These are phyloP conservation scores for Talaromyces albobiverticillius DNA, from an alignment of 2,329 filamentous ascomycete genomes.

Conservation along the genomic window DNA sequence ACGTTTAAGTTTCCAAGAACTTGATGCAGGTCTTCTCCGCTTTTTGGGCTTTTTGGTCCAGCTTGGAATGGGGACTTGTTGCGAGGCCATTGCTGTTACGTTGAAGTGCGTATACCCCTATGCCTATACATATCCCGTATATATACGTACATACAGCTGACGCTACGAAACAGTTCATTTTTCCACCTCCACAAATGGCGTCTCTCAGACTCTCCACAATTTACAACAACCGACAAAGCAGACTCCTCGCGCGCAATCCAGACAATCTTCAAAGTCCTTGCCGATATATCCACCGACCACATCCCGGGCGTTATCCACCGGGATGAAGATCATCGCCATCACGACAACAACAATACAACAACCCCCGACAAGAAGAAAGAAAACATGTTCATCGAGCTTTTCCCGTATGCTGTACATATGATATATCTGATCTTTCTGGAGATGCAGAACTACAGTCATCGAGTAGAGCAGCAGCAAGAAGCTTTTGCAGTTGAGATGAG, in stretches of 20 bases:
- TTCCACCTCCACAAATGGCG: constrained; percentile 1
- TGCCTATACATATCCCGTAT: neutral
- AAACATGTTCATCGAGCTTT: neutral
- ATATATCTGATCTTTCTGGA: neutral
- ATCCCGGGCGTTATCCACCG: neutral
- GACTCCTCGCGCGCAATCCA: neutral
- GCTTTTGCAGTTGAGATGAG: neutral
- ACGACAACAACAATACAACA: neutral
- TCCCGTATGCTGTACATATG: constrained; percentile 1
- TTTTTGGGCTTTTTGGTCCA: neutral
- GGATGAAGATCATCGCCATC: neutral
- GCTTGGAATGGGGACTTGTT: neutral
- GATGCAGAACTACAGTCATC: neutral
- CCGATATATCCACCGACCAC: neutral
- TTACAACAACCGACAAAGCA: neutral
- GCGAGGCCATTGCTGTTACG: constrained; percentile 1
- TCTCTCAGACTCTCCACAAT: neutral
- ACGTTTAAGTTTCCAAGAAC: neutral
- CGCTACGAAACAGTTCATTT: neutral
- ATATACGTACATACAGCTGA: neutral
- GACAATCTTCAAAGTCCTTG: neutral
- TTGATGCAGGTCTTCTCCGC: neutral
- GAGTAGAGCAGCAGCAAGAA: neutral
- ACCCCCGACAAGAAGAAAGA: neutral
- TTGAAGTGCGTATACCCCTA: neutral